phyloP scores from a whole-genome alignment of 2,329 filamentous ascomycete genomes.

The Ceratocystis papillata region DNA sequence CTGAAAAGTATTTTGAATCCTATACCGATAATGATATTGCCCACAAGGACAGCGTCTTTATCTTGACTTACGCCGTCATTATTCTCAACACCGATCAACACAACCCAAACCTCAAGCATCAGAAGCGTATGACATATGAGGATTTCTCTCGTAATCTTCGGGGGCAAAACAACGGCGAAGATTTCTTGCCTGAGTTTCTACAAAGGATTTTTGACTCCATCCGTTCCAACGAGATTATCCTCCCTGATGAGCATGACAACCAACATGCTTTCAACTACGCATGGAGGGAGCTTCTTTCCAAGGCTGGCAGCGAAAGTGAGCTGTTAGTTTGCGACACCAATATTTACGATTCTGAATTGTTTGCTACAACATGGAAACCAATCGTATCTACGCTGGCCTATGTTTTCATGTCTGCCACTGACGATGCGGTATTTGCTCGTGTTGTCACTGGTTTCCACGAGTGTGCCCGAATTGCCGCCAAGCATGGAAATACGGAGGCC shows the following conservation, averaged over 20 bases:
- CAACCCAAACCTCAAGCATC: slow-evolving; percentile 72
- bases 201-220: slow-evolving; percentile 85
- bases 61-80: slow-evolving; percentile 91
- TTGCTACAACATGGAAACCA: slow-evolving; percentile 87
- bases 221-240: slow-evolving; percentile 83
- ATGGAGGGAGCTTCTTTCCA: slow-evolving; percentile 86
- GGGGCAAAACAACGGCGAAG: slow-evolving; percentile 73
- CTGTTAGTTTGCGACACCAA: slow-evolving; percentile 79
- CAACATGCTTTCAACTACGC: slow-evolving; percentile 94
- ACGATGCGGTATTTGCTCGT: slow-evolving; percentile 87
- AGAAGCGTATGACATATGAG: slow-evolving; percentile 71
- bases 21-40: slow-evolving; percentile 59
- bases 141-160: slow-evolving; percentile 85
- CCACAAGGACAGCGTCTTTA: slow-evolving; percentile 77
- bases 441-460: slow-evolving; percentile 94
- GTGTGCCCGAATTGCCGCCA: slow-evolving; percentile 82
- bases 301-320: slow-evolving; percentile 64
- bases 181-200: slow-evolving; percentile 76
- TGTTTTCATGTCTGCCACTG: slow-evolving; percentile 96
- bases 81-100: slow-evolving; percentile 97
- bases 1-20: slow-evolving; percentile 70
- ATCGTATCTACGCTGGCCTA: slow-evolving; percentile 92
- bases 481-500: slow-evolving; percentile 71
- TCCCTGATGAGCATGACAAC: slow-evolving; percentile 95
- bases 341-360: slow-evolving; percentile 95